These are phyloP conservation scores for Mucor irregularis DNA, from an alignment of 371 early-diverging fungal genomes.

Conservation along the genomic window DNA sequence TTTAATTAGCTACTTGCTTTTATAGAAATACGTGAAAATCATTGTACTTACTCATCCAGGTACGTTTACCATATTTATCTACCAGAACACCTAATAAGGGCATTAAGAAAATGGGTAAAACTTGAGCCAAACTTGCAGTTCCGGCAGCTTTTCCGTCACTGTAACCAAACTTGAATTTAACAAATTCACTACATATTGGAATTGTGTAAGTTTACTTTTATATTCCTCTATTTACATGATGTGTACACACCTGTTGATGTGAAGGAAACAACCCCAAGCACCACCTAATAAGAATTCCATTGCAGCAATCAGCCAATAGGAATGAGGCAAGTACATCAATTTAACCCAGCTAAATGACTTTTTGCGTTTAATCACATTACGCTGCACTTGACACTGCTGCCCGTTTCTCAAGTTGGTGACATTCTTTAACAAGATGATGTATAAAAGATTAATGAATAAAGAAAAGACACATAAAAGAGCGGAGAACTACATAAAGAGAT, in stretches of 20 bases:
- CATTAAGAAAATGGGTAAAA: slow-evolving; percentile 66
- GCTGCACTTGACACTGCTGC: slow-evolving; percentile 33
- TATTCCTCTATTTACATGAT: neutral
- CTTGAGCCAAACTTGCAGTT: slow-evolving; percentile 66
- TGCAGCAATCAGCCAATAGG: slow-evolving; percentile 65
- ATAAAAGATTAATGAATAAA: slow-evolving; percentile 60
- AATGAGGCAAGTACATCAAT: slow-evolving; percentile 59
- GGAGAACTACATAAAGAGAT: slow-evolving; percentile 45
- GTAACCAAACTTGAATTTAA: slow-evolving; percentile 62
- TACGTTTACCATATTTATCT: slow-evolving; percentile 63
- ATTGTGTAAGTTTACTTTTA: too few relatives aligned
- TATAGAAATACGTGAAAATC: too few relatives aligned
- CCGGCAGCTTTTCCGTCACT: slow-evolving; percentile 60
- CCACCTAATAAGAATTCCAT: slow-evolving; percentile 70
- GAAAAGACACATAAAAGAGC: slow-evolving; percentile 64
- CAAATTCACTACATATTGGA: slow-evolving; percentile 56
- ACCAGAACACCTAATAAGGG: slow-evolving; percentile 67
- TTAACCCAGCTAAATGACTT: slow-evolving; percentile 62
- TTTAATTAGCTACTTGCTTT: too few relatives aligned
- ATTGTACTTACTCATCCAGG: slow-evolving; percentile 56
- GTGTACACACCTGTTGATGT: slow-evolving; percentile 57
- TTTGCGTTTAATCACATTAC: slow-evolving; percentile 51
- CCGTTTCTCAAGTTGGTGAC: slow-evolving; percentile 11
- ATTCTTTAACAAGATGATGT: slow-evolving; percentile 49
- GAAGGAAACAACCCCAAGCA: slow-evolving; percentile 74